These are phyloP conservation scores for Leucocoprinus leucothites DNA, from an alignment of 768 basidiomycete species.

Conservation along the genomic window DNA sequence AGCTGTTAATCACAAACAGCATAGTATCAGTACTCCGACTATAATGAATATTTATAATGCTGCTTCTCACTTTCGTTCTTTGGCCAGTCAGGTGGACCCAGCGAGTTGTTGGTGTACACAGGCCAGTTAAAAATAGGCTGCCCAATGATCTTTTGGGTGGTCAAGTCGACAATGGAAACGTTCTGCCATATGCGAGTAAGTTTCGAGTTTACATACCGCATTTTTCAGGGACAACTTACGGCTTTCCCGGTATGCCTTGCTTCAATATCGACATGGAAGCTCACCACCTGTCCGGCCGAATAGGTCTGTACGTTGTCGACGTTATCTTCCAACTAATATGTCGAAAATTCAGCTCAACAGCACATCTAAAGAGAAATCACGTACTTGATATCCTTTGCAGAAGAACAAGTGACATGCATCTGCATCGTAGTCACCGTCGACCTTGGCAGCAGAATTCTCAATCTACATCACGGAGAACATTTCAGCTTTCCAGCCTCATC, in stretches of 20 bases:
- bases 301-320: constrained; percentile 24
- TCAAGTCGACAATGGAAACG: constrained; percentile 29
- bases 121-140: constrained; percentile 29
- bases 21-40: neutral
- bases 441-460: constrained; percentile 26
- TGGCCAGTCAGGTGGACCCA: constrained; percentile 28
- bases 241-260: constrained; percentile 34
- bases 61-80: constrained; percentile 30
- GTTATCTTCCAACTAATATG: constrained; percentile 28
- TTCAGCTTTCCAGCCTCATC: neutral
- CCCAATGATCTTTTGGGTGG: constrained; percentile 25
- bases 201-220: too few species aligned
- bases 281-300: constrained; percentile 26
- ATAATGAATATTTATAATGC: neutral
- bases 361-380: neutral
- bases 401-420: constrained; percentile 31
- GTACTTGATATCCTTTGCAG: constrained; percentile 29
- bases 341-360: neutral
- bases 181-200: constrained; percentile 26
- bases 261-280: constrained; percentile 27
- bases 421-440: constrained; percentile 28
- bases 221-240: too few species aligned
- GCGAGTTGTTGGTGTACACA: constrained; percentile 27
- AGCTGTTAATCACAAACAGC: constrained; percentile 16
- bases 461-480: constrained; percentile 20